Evolutionary conservation across 352 stramenopile species (phyloP), one percentile per base, ranked within the genome.

Genomic region (Pythium brachiatum): DNA sequence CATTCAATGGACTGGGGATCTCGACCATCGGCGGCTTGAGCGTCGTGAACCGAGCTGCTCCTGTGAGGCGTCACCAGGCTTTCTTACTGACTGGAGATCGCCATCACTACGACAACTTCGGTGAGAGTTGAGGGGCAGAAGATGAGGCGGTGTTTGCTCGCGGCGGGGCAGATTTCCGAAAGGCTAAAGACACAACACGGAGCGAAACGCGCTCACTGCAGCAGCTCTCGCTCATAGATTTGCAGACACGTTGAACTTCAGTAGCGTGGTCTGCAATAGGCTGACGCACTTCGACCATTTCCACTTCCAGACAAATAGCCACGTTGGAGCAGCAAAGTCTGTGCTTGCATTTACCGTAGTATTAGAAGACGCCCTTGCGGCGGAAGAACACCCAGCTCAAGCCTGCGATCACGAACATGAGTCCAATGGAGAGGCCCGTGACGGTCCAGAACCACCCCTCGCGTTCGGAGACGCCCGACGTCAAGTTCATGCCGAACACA

Each of bases 401-500:
- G 18, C 61, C 31, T 2, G 76, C 79, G 48, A 87, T 68, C 7
- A 86, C 63, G 18, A 86, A 20, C 25, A 86, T 86, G 31, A 79
- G 46, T 6, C 70, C 62, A 2, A 88, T 48, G 38, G 78, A 86
- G 48, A 61, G 34, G 26, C 62, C 69, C 4, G 76, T 64, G 43
- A 90, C 83, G 25, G 70, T 66, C 81, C 78, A 90, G 63, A 92
- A 89, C 75, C 78, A 84, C 3, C 75, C 73, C 7, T 64, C 66
- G 2, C 52, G 48, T 18, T 78, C 29, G 27, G 89, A 50, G 5
- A 90, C 57, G 27, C 73, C 58, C 1, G 77, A 90, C 3, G 78
- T 61, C 26, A 90, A 54, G 69, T 91, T 92, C 82, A 90, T 92
- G 15, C 82, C 80, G 62, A 89, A 92, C n/a, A 78, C 70, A 36